Evolutionary conservation across 306 rosid genomes (phyloP), one percentile per base, ranked within the genome.

Genomic region (Glycine tomentella): DNA sequence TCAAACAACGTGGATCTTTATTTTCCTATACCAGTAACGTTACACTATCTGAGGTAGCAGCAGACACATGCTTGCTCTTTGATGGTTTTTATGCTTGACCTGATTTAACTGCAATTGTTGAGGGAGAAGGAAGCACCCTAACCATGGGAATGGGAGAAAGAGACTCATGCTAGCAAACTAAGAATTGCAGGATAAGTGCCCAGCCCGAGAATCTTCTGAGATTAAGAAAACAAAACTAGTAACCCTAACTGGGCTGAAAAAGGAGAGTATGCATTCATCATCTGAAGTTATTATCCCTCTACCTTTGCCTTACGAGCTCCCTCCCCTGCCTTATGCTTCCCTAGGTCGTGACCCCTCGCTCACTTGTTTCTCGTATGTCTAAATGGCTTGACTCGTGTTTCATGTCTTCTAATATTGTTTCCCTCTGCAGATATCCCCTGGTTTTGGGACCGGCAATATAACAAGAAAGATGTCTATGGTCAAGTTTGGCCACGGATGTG

Each of bases 251-350:
- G 91, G 92, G 81, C 63, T 85, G 80, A 82, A 81, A 72, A 85
- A 53, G 56, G 84, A 69, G 53, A 70, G 72, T 42, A 11, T 78
- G 9, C 79, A 84, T 73, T 77, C 89, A 9, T 79, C 87, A 13
- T 78, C 90, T 57, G 87, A 88, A 76, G 86, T 85, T 7, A 82
- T 88, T 73, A 77, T 91, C 79, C 87, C 67, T 76, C 78, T 95
- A 72, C 98, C 97, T 0, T 75, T 95, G 84, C 99, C 99, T 65
- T 95, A 91, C 15, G 94, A 93, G 81, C 98, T 95, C 65, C 99
- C 99, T 85, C 98, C 99, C 34, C 87, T 86, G 70, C 95, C 94
- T 55, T 93, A 91, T 84, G 65, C 92, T 75, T 76, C 90, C 16
- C 87, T 85, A 89, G 99, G 99, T 95, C 53, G 10, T 6, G 46